These are phyloP conservation scores for Gossypium trilobum DNA, from an alignment of 441 rosid genomes.

Conservation along the genomic window DNA sequence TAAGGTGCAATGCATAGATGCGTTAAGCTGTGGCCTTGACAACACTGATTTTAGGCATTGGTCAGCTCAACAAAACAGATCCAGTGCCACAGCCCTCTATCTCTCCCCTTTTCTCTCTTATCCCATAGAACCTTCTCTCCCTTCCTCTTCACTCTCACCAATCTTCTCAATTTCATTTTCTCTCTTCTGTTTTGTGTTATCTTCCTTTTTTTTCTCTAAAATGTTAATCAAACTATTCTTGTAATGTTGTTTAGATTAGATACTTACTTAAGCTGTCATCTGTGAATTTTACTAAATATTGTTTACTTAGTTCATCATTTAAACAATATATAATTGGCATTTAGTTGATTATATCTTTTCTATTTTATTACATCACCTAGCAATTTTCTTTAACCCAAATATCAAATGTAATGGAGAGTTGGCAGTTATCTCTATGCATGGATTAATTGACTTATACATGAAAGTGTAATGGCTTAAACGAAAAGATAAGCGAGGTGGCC, in stretches of 20 bases:
- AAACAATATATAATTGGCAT: no score
- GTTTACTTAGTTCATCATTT: no score
- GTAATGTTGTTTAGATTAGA: neutral
- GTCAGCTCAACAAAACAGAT: neutral
- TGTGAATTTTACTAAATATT: no score
- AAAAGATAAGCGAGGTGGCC: neutral
- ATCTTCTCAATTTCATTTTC: neutral
- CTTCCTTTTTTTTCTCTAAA: neutral
- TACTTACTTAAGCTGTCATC: neutral
- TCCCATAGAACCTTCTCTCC: neutral
- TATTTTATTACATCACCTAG: no score
- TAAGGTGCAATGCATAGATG: neutral
- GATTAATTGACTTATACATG: neutral
- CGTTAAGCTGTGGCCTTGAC: neutral
- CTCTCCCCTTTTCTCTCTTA: neutral
- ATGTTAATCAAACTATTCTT: neutral
- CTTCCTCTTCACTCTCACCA: neutral
- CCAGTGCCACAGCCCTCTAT: neutral
- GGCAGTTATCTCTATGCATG: neutral
- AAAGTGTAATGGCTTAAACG: neutral
- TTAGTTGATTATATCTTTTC: no score
- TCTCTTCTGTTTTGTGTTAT: neutral
- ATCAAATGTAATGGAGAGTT: no score
- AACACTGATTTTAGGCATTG: neutral
- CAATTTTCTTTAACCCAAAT: no score